A percentile compares a stretch with the other conserved stretches of the same genome.
These are phyloP conservation scores for Pyricularia pennisetigena DNA, from an alignment of 2,329 filamentous ascomycete genomes.

Conservation along the genomic window DNA sequence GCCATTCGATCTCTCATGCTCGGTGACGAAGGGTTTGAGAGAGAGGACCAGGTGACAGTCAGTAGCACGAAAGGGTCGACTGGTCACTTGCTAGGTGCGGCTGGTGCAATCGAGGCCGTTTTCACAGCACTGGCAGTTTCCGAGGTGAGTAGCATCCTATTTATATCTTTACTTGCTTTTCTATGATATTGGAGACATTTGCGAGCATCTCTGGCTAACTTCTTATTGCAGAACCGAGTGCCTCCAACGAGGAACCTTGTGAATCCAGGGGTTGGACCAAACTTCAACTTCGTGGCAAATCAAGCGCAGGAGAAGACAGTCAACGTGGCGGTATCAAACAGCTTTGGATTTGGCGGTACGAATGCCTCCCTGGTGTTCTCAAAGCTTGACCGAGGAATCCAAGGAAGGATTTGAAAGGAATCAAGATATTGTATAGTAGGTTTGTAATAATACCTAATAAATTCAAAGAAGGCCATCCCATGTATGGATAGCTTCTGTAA, in stretches of 20 bases:
- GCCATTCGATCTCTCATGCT: slow-evolving; percentile 74
- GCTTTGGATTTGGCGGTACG: slow-evolving; percentile 95
- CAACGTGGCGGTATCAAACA: slow-evolving; percentile 76
- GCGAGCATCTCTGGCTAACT: not conserved
- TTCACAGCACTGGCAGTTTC: slow-evolving; percentile 73
- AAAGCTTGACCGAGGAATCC: not conserved
- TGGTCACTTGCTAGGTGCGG: slow-evolving; percentile 84
- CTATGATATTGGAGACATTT: not conserved
- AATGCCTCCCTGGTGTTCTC: slow-evolving; percentile 84
- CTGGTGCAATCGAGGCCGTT: slow-evolving; percentile 82
- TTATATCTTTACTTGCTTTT: not conserved
- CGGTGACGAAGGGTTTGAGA: slow-evolving; percentile 55
- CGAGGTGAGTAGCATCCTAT: slow-evolving; percentile 46
- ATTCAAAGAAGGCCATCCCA: not conserved
- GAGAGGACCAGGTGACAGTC: slow-evolving; percentile 60
- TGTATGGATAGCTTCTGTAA: not conserved
- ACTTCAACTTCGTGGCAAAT: slow-evolving; percentile 79
- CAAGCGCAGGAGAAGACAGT: slow-evolving; percentile 61
- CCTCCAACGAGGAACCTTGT: slow-evolving; percentile 83
- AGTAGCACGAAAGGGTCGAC: slow-evolving; percentile 92
- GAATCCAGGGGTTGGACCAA: slow-evolving; percentile 53
- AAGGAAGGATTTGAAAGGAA: not conserved
- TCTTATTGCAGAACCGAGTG: slow-evolving; percentile 53
- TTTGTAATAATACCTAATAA: not conserved
- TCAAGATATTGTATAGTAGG: not conserved